These are phyloP conservation scores for Tulasnella sp. DNA, from an alignment of 768 basidiomycete species.

Conservation along the genomic window DNA sequence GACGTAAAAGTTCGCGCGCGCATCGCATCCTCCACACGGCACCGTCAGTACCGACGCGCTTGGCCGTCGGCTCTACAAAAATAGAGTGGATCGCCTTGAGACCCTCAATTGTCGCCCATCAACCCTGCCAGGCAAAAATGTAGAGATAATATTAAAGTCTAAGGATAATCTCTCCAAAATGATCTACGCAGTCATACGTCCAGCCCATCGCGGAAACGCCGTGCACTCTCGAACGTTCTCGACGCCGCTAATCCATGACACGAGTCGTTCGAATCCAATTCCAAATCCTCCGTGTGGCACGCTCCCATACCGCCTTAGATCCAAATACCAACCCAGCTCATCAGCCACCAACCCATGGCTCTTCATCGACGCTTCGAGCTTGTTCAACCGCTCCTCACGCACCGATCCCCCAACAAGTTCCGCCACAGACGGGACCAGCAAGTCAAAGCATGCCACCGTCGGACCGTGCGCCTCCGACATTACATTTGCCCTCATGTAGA, in stretches of 20 bases:
- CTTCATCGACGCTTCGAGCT: slow-evolving; percentile 42
- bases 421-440: slow-evolving; percentile 77
- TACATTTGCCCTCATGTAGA: slow-evolving; percentile 82
- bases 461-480: neutral
- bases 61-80: too few species aligned
- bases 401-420: slow-evolving; percentile 90
- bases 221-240: slow-evolving; percentile 91
- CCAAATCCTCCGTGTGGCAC: slow-evolving; percentile 94
- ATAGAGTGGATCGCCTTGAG: too few species aligned
- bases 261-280: slow-evolving; percentile 84
- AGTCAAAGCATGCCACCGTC: slow-evolving; percentile 91
- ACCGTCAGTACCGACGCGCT: too few species aligned
- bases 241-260: slow-evolving; percentile 77
- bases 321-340: slow-evolving; percentile 51
- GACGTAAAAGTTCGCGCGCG: too few species aligned
- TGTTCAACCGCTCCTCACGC: slow-evolving; percentile 55
- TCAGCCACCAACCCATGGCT: slow-evolving; percentile 33
- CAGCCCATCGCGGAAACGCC: slow-evolving; percentile 83
- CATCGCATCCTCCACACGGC: too few species aligned
- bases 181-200: slow-evolving; percentile 41
- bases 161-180: neutral
- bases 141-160: too few species aligned
- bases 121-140: too few species aligned
- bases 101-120: too few species aligned
- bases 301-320: slow-evolving; percentile 72